A percentile compares a stretch with the other conserved stretches of the same genome.
Conservation (phyloP, 371 early-diverging fungal genomes). For the Mucor ambiguus region DNA sequence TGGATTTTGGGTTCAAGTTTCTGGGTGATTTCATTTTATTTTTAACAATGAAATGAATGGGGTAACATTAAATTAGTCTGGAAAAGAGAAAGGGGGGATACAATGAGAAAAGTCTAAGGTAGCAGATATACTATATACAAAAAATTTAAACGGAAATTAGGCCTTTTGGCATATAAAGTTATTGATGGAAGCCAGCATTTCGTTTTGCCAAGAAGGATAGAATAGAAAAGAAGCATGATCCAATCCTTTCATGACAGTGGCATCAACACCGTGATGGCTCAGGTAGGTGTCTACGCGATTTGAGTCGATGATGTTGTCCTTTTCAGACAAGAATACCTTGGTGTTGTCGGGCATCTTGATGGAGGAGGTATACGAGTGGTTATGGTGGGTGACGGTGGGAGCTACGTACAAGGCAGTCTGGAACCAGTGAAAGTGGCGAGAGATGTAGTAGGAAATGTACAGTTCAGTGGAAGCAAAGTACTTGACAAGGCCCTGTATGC, state of each 20-base stretch:
- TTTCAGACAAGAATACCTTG: conserved; percentile 49
- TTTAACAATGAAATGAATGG: not conserved
- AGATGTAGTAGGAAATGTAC: conserved; percentile 66
- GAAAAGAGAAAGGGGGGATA: not conserved
- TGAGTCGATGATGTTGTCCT: conserved; percentile 57
- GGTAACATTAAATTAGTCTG: not conserved
- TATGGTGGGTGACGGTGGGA: conserved; percentile 22
- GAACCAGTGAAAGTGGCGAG: conserved; percentile 71
- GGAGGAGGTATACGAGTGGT: conserved; percentile 18
- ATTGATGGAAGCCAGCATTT: conserved; percentile 36
- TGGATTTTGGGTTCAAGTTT: not conserved
- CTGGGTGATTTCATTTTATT: not conserved
- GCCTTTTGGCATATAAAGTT: conserved; percentile 19
- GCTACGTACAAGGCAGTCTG: conserved; percentile 56
- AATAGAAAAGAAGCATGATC: conserved; percentile 61
- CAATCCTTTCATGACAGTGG: conserved; percentile 50
- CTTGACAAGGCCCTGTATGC: conserved; percentile 52
- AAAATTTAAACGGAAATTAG: conserved; percentile 1
- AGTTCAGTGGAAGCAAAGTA: conserved; percentile 73
- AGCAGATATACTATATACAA: not conserved
- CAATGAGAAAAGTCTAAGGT: not conserved
- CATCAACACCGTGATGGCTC: conserved; percentile 42
- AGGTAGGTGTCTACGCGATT: conserved; percentile 49
- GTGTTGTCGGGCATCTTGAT: conserved; percentile 32
- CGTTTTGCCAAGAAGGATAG: conserved; percentile 40